Evolutionary conservation across 768 basidiomycete genomes (phyloP), one percentile per base, ranked within the genome.

Genomic region (Calocera cornea): DNA sequence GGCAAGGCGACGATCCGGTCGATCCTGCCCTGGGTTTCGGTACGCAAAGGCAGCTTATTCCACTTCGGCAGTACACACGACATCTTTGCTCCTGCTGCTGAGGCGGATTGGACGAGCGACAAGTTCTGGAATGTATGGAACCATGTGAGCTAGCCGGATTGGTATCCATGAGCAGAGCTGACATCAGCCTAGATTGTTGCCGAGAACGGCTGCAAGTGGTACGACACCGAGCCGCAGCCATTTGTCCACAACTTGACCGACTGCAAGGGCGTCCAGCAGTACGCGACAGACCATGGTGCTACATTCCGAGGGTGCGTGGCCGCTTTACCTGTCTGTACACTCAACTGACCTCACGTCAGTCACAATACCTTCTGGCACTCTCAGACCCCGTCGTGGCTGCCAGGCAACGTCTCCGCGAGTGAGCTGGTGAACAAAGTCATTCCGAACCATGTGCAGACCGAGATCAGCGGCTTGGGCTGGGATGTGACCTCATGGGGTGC

Each of bases 361-460:
- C 54, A 60, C 54, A 60, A 60, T 27, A 60, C 54, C 24, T 60
- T 60, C 31, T 60, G 54, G 54, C 54, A 60, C 54, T 60, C 54
- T 33, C 54, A 60, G 54, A 27, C 31, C 2, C 54, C 54, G 5
- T 14, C 54, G 5, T 60, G 54, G 54, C 31, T 60, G 31, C 54
- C 54, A 7, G 54, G 54, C 2, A 60, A 60, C 54, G 54, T 60
- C 27, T 60, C 54, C 31, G 54, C 54, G 5, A 60, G 54, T 33
- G 54, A 60, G 7, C 54, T 60, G 5, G 54, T 60, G 5, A 60
- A 60, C 22, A 60, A 27, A 10, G 54, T 60, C 31, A 33, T 60
- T 27, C 54, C 54, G 8, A 16, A 60, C 14, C 54, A 60, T 33
- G 54, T 60, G 11, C 14, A 12, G 31, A 22, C 54, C 2, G 54